These are phyloP conservation scores for Chalaropsis ovoidea DNA, from an alignment of 2,329 filamentous ascomycete genomes.

Conservation along the genomic window DNA sequence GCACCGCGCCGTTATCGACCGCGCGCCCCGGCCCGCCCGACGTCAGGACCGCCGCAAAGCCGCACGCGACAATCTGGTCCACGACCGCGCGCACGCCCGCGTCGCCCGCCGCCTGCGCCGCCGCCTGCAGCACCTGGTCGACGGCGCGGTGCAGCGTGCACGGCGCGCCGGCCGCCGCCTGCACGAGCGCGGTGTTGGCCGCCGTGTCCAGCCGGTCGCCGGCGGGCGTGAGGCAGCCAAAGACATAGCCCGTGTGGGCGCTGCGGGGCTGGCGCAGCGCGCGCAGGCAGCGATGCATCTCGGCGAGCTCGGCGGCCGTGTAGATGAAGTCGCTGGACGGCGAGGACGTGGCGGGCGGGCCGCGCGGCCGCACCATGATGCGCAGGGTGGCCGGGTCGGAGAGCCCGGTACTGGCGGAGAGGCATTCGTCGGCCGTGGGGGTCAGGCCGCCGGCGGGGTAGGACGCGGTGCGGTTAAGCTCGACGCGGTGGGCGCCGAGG, in stretches of 20 bases:
- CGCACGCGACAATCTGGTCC: conserved; percentile 34
- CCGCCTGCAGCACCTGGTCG: conserved; percentile 37
- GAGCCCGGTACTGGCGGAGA: conserved; percentile 23
- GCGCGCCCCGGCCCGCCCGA: conserved; percentile 41
- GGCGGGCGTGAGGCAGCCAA: conserved; percentile 13
- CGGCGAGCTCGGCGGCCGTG: conserved; percentile 31
- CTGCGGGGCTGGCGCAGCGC: conserved; percentile 32
- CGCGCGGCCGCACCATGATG: conserved; percentile 47
- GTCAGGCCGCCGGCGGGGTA: conserved; percentile 45
- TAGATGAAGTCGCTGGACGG: conserved; percentile 24
- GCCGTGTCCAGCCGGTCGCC: conserved; percentile 30
- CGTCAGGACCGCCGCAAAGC: conserved; percentile 45
- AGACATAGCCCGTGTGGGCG: conserved; percentile 17
- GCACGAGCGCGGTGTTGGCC: conserved; percentile 36
- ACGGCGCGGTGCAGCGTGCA: conserved; percentile 50
- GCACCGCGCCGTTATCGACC: conserved; percentile 33
- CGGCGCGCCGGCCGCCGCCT: conserved; percentile 35
- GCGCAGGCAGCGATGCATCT: conserved; percentile 37
- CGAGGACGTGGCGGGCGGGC: conserved; percentile 27
- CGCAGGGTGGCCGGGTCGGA: conserved; percentile 32
- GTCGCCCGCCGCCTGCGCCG: conserved; percentile 17
- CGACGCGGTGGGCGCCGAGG: conserved; percentile 42
- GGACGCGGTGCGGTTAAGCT: conserved; percentile 45
- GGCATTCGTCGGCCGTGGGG: conserved; percentile 37
- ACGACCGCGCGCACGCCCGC: conserved; percentile 30